phyloP scores from a whole-genome alignment of 169 alveolate species.

The Plasmodium chabaudi region DNA sequence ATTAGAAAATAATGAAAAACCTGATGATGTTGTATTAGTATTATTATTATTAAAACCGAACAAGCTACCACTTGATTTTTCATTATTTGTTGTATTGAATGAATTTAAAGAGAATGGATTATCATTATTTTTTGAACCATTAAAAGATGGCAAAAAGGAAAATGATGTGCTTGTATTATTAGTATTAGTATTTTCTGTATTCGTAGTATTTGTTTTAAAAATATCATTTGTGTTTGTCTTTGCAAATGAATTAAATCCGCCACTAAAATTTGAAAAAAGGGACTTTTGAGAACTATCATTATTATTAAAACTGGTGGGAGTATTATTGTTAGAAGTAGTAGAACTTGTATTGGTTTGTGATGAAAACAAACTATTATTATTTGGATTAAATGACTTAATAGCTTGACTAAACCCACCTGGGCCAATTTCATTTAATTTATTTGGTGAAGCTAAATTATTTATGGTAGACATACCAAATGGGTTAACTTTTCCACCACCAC shows the following conservation, averaged over 20 bases:
- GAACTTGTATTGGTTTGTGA: constrained; percentile 22
- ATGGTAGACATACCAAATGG: constrained; percentile 54
- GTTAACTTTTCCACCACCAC: constrained; percentile 10
- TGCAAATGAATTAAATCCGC: constrained; percentile 47
- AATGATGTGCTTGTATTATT: constrained; percentile 1
- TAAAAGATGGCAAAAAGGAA: constrained; percentile 18
- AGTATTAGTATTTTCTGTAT: no score
- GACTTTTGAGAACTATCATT: constrained; percentile 4
- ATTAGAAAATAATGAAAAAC: constrained; percentile 9
- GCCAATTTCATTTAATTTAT: constrained; percentile 43
- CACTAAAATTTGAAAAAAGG: constrained; percentile 18
- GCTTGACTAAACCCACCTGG: constrained; percentile 17
- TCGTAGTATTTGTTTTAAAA: constrained; percentile 14
- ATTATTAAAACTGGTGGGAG: background rate
- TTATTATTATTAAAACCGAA: constrained; percentile 28
- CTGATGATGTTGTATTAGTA: background rate
- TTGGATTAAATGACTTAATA: constrained; percentile 62
- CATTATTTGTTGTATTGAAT: constrained; percentile 15
- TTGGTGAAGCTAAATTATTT: constrained; percentile 15
- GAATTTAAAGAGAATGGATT: constrained; percentile 6
- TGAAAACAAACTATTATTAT: constrained; percentile 41
- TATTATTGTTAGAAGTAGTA: background rate
- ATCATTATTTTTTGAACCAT: constrained; percentile 10
- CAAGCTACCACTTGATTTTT: constrained; percentile 22
- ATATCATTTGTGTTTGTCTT: constrained; percentile 68